phyloP scores from a whole-genome alignment of 192 early-diverging fungal species.

The Backusella macrospora region DNA sequence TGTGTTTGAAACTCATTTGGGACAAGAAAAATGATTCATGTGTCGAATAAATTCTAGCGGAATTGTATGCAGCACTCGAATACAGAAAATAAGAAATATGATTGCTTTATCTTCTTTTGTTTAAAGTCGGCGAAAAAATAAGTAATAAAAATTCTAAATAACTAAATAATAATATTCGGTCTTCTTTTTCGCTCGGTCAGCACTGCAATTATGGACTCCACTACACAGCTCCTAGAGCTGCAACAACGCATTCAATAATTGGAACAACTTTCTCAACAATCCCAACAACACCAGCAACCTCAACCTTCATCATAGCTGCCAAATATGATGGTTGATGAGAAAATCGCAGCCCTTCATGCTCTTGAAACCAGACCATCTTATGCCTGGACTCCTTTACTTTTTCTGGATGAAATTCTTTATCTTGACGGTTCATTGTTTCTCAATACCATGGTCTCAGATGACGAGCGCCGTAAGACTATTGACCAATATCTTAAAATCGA shows the following conservation, averaged over 20 bases:
- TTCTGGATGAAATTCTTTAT: background rate
- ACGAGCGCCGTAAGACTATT: background rate
- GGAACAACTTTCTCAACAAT: too few relatives aligned
- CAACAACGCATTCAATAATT: background rate
- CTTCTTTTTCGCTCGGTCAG: too few relatives aligned
- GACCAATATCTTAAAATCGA: background rate
- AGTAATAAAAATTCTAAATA: too few relatives aligned
- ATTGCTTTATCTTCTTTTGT: too few relatives aligned
- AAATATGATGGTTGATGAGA: background rate
- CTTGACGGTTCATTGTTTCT: background rate
- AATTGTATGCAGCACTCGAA: too few relatives aligned
- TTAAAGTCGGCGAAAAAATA: too few relatives aligned
- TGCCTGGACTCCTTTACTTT: background rate
- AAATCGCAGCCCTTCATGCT: background rate
- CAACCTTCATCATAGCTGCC: conserved; percentile 5
- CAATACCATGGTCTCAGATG: background rate
- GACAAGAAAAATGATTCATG: too few relatives aligned
- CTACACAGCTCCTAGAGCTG: too few relatives aligned
- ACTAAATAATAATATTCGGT: too few relatives aligned
- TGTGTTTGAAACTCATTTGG: too few relatives aligned
- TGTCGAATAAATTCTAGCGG: background rate
- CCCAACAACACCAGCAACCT: too few relatives aligned
- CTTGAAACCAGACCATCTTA: background rate
- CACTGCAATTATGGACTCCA: background rate
- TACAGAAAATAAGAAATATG: conserved; percentile 14